phyloP scores from a whole-genome alignment of 345 rosid species.

The Camelina sativa region DNA sequence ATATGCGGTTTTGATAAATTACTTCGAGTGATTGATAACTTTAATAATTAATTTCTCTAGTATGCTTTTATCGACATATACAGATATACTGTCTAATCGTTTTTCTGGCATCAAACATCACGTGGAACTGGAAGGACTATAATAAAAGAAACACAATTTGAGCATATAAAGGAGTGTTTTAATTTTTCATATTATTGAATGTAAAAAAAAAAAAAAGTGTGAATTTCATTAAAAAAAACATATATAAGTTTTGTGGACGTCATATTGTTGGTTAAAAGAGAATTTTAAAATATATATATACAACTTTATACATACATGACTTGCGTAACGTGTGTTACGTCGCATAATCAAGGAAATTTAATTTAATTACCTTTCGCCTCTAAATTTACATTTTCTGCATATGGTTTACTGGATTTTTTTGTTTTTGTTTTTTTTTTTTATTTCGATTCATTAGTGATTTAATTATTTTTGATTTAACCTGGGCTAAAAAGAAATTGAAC shows the following conservation, averaged over 20 bases:
- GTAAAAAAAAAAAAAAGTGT: neutral
- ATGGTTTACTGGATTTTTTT: neutral
- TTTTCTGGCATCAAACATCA: conserved; percentile 15
- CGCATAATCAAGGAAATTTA: neutral
- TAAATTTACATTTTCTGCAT: neutral
- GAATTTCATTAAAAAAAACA: neutral
- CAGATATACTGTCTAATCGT: conserved; percentile 1
- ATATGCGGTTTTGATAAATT: conserved; percentile 17
- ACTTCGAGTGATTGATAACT: conserved; percentile 7
- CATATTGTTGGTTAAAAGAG: neutral
- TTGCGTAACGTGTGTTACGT: neutral
- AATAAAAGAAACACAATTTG: neutral
- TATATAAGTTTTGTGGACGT: neutral
- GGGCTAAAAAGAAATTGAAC: too few species aligned
- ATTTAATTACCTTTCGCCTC: neutral
- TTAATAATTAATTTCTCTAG: neutral
- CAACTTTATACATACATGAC: neutral
- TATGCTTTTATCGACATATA: neutral
- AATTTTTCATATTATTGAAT: too few species aligned
- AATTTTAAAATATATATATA: neutral
- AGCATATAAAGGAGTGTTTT: neutral
- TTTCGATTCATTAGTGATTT: neutral
- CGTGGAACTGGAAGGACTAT: conserved; percentile 2
- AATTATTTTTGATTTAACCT: too few species aligned
- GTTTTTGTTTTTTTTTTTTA: neutral